Base-by-base conservation (phyloP, 2,329 filamentous ascomycete genomes). In the Zymoseptoria passerinii region DNA sequence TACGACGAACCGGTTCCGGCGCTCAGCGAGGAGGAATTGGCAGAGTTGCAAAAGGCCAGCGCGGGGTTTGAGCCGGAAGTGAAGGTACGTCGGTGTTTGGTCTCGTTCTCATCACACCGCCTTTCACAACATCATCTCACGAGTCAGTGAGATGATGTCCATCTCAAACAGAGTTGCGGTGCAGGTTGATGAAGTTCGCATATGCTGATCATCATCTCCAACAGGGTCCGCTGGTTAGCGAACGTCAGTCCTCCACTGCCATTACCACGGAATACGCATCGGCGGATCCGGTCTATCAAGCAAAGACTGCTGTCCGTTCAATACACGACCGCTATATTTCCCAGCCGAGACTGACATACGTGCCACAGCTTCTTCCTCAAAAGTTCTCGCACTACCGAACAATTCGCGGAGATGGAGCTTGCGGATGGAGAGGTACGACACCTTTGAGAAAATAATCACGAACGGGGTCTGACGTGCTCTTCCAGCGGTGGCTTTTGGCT, bases 351-450 rank as follows among this genome's bases (percentile, higher is more conserved):
- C n/a, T n/a, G n/a, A n/a, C n/a, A n/a, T n/a, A n/a, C n/a, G n/a
- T n/a, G n/a, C n/a, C n/a, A 50, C 55, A 95, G 91, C 82, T 86
- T 19, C 81, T 99, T 56, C 88, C 91, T 6, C 81, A 86, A 67
- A 90, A 87, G 58, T 96, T 95, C 73, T 89, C 90, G 19, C 86
- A 91, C 71, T 96, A 92, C 71, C 89, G 94, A 57, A 87, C 87
- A 9, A 85, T 96, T 72, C 86, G 88, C 74, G 92, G 94, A 55
- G 92, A 97, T 76, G 94, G 94, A 59, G 95, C 95, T 72, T 97
- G 94, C 75, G 94, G 92, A 69, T 97, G 94, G 92, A 84, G 92
- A 87, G 94, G 92, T 96, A 81, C 78, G 86, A 44, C 57, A 50
- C n/a, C 44, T 18, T 20, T 28, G 23, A 18, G 2, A 8, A n/a